Evolutionary conservation across 129 eudicot species (phyloP), one percentile per base, ranked within the genome.

Genomic region (Dittrichia graveolens): DNA sequence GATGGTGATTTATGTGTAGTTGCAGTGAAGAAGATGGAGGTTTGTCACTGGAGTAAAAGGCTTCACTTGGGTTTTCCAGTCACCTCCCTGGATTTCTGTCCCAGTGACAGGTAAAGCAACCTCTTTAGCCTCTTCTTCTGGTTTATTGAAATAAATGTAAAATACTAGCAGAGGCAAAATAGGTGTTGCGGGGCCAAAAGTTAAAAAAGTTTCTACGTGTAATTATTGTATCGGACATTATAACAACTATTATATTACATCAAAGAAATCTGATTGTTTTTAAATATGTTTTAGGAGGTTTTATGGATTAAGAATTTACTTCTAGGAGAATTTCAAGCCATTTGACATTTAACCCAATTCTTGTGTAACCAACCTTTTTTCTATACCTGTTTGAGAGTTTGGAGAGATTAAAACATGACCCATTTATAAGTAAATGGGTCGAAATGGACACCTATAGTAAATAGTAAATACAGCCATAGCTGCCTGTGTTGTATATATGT

Each of bases 1-100:
- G 99, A 94, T 78, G 99, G 99, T 41, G 99, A 94, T 83, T 63
- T 94, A 16, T 90, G 97, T 79, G 91, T 94, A 31, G 88, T 90
- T 64, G 85, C 90, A 72, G 93, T 94, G 74, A 90, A 84, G 67
- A 90, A 78, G 69, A 94, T 94, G 99, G 89, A 85, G 79, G 77
- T 94, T 39, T 74, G 75, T 73, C 97, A 90, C 81, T 84, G 87
- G 97, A 90, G 96, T 74, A 94, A 84, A 85, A 88, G 96, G 85
- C 91, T 90, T 80, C 99, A 90, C 73, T 79, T 82, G 81, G 99
- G 99, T 48, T 82, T 89, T 72, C 69, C 74, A 18, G 83, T 94
- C 72, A 77, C 81, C 71, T 78, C 91, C 8, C 67, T 94, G 77
- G 99, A 90, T 74, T 94, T 94, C 85, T 90, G 96, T 75, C 97